A percentile compares a stretch with the other conserved stretches of the same genome.
These are phyloP conservation scores for Candida albicans DNA, from an alignment of 1,139 yeast genomes.

Conservation along the genomic window DNA sequence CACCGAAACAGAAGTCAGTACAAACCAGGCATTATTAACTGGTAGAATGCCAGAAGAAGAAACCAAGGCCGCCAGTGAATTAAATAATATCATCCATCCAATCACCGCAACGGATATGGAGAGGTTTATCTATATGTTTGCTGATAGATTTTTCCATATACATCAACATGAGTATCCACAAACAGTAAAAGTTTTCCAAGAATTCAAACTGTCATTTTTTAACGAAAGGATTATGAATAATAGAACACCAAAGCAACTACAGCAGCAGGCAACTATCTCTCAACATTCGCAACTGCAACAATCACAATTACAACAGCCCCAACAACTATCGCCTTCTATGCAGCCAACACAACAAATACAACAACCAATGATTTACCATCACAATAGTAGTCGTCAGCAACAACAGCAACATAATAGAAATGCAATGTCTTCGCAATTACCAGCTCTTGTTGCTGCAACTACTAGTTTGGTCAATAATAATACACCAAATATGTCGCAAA, in stretches of 20 bases:
- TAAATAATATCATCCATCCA: constrained; percentile 15
- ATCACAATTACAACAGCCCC: constrained; percentile 10
- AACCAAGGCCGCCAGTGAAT: neutral
- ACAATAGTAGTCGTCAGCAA: constrained; percentile 2
- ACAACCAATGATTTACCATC: neutral
- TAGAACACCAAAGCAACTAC: constrained; percentile 28
- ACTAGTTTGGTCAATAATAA: neutral
- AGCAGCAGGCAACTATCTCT: constrained; percentile 12
- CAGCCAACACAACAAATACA: too few species aligned
- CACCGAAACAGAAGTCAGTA: constrained; percentile 8
- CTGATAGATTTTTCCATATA: constrained; percentile 48
- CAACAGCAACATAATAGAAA: constrained; percentile 5
- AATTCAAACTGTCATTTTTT: constrained; percentile 50
- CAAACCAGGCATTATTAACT: constrained; percentile 5
- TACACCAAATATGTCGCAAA: constrained; percentile 5
- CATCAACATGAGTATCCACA: constrained; percentile 49
- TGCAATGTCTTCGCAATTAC: neutral
- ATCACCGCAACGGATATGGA: constrained; percentile 48
- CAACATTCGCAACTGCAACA: constrained; percentile 12
- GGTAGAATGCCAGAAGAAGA: constrained; percentile 1
- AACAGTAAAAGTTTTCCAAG: constrained; percentile 50
- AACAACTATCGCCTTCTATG: too few species aligned
- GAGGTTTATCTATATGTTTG: constrained; percentile 48
- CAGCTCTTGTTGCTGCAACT: constrained; percentile 6
- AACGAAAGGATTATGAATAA: constrained; percentile 46